Evolutionary conservation across 345 rosid genomes (phyloP).

Genomic region (Clausena lansium): DNA sequence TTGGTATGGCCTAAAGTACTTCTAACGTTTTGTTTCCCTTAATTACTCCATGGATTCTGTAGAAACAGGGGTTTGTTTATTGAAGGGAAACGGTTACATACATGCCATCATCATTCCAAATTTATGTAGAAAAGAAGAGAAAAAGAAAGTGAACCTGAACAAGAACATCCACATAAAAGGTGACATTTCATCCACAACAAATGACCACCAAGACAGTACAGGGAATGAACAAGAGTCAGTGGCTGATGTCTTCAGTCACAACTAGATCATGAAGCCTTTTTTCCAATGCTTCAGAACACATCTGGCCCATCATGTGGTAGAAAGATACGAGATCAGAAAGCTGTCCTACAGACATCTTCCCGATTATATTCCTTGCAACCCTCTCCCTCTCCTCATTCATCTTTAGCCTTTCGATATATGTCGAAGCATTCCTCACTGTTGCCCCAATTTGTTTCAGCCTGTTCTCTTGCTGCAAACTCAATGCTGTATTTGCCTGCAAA

Average conservation of each 20-base stretch:
- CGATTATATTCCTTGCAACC: constrained; percentile 38
- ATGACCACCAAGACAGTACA: too few species aligned
- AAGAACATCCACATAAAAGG: too few species aligned
- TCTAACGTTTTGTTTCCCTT: too few species aligned
- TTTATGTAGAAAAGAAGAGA: too few species aligned
- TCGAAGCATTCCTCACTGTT: constrained; percentile 56
- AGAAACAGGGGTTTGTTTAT: too few species aligned
- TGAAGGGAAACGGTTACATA: background rate
- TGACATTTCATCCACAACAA: too few species aligned
- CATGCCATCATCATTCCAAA: too few species aligned
- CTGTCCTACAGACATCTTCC: constrained; percentile 40
- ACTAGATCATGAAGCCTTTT: constrained; percentile 29
- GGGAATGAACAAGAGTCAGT: background rate
- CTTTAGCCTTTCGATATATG: constrained; percentile 38
- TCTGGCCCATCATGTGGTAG: constrained; percentile 49
- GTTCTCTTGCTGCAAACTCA: constrained; percentile 57
- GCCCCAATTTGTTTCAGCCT: constrained; percentile 74
- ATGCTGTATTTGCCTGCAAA: constrained; percentile 37
- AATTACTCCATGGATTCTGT: too few species aligned
- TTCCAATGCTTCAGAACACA: constrained; percentile 51
- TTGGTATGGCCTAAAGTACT: background rate
- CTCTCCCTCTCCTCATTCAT: constrained; percentile 45
- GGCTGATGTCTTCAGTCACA: background rate
- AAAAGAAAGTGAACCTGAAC: background rate
- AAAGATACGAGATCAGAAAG: constrained; percentile 48